phyloP scores from a whole-genome alignment of 805 yeast species.

The Lipomyces japonicus region DNA sequence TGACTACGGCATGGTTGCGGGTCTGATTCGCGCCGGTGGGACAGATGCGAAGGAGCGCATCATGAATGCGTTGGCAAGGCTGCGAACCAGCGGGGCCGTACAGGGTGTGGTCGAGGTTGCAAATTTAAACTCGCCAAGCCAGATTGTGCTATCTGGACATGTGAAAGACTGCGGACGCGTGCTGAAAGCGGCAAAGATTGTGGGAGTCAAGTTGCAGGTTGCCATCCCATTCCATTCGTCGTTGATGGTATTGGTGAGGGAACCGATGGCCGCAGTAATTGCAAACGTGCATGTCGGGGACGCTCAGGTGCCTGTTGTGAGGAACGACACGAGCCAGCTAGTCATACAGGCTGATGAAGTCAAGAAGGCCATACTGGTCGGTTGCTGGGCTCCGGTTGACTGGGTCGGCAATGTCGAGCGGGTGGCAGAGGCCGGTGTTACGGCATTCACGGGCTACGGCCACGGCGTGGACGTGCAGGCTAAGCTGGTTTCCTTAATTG shows the following conservation, averaged over 20 bases:
- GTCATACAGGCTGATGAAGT: conserved; percentile 7
- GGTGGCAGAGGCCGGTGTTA: not conserved
- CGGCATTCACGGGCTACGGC: conserved; percentile 18
- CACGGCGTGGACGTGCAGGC: conserved; percentile 20
- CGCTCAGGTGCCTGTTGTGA: conserved; percentile 7
- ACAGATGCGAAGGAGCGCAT: not conserved
- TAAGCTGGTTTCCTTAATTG: conserved; percentile 10
- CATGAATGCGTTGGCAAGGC: not conserved
- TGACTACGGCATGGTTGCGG: conserved; percentile 20
- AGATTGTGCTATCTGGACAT: conserved; percentile 22
- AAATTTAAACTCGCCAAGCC: conserved; percentile 21
- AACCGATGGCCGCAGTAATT: conserved; percentile 11
- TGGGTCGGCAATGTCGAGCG: conserved; percentile 15
- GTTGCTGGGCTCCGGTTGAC: conserved; percentile 23
- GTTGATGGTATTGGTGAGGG: conserved; percentile 8
- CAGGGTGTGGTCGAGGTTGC: conserved; percentile 15
- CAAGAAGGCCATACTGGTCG: conserved; percentile 11
- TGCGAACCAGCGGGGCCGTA: not conserved
- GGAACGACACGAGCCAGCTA: conserved; percentile 12
- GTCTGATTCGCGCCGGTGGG: conserved; percentile 2
- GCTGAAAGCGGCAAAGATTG: not conserved
- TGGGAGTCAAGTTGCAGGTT: conserved; percentile 6
- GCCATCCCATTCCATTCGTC: conserved; percentile 25
- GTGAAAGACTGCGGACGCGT: conserved; percentile 10
- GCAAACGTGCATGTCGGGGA: not conserved